Evolutionary conservation across 148 eudicot species (phyloP), one percentile per base, ranked within the genome.

Genomic region (Chenopodium album): DNA sequence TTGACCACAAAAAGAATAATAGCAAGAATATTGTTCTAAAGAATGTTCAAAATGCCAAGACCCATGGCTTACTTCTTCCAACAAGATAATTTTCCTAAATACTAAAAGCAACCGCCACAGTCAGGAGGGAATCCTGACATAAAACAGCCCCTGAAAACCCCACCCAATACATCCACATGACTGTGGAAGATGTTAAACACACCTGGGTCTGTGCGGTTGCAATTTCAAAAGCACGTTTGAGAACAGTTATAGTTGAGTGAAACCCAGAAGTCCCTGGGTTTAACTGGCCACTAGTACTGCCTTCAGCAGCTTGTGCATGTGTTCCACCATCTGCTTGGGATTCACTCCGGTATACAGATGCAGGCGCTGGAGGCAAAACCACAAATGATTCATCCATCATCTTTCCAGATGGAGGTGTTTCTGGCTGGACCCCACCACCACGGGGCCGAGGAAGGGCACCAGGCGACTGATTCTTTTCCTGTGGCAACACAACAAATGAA

Each of bases 371-470:
- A 87, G 99, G 99, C 93, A 97, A 87, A 32, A 97, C 97, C 82
- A 97, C 98, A 85, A 97, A 97, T 7, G 99, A 97, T 80, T 97
- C 99, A 73, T 97, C 99, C 97, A 97, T 94, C 60, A 90, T 81
- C 85, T 90, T 94, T n/a, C 92, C 95, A 77, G 94, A 80, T 17
- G 86, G 90, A 83, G 86, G 84, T 76, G 82, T 75, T 56, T 94
- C 98, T 60, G 94, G 85, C 84, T 76, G 93, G 62, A 83, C 74
- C 31, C 85, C 87, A 83, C 90, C 97, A 71, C 82, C 86, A 77
- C 91, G 93, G 16, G 97, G 91, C 23, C 98, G 97, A 73, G 95
- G 92, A 82, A 97, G 92, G 68, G 82, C 82, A 48, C 99, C 99
- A 3, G 88, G 81, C 23, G 77, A 80, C 76, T 86, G 92, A 84